Conservation (phyloP, 768 basidiomycete species). For the Macrolepiota fuliginosa region DNA sequence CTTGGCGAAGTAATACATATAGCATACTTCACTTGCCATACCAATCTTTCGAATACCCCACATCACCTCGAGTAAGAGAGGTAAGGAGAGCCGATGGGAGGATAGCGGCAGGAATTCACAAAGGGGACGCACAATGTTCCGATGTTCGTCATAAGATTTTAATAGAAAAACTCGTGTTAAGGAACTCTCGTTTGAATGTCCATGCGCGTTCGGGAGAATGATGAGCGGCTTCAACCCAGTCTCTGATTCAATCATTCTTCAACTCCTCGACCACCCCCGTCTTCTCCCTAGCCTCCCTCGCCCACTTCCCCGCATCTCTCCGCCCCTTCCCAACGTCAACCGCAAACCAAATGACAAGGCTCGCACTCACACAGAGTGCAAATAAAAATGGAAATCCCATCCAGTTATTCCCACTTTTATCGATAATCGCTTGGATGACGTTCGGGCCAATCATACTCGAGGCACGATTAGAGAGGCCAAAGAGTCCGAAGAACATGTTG, state of each 20-base stretch:
- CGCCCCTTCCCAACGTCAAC: constrained; percentile 65
- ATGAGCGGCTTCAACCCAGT: too few relatives aligned
- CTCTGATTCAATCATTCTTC: background rate
- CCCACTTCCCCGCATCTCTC: constrained; percentile 60
- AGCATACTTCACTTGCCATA: too few relatives aligned
- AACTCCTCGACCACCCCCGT: background rate
- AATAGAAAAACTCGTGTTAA: too few relatives aligned
- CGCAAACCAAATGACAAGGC: constrained; percentile 75
- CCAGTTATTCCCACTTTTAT: constrained; percentile 73
- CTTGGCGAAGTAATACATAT: too few relatives aligned
- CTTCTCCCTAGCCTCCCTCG: constrained; percentile 28
- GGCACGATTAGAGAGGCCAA: constrained; percentile 79
- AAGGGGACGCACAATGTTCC: too few relatives aligned
- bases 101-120: too few relatives aligned
- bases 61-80: too few relatives aligned
- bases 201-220: too few relatives aligned
- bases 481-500: constrained; percentile 87
- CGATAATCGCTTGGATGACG: constrained; percentile 81
- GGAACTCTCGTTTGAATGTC: too few relatives aligned
- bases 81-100: too few relatives aligned
- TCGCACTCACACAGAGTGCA: constrained; percentile 62
- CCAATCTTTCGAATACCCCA: too few relatives aligned
- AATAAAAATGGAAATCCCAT: constrained; percentile 84
- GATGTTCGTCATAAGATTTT: too few relatives aligned
- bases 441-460: constrained; percentile 89